Conservation (phyloP, 352 stramenopile genomes). For the Pythium graminicola region DNA sequence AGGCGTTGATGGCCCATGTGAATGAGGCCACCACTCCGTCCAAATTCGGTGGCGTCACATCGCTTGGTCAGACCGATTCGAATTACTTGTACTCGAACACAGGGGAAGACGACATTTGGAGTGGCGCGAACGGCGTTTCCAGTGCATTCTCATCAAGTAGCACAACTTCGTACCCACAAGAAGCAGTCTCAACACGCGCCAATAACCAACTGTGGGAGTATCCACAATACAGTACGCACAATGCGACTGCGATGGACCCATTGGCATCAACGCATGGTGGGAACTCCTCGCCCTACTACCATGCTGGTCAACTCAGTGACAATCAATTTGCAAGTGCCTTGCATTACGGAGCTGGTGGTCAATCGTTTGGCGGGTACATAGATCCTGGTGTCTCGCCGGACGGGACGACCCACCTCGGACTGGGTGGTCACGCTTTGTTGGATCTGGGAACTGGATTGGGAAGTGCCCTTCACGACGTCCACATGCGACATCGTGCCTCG, state of each 20-base stretch:
- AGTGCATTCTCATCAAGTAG: conserved; percentile 11
- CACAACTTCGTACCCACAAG: conserved; percentile 17
- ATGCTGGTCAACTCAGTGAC: conserved; percentile 11
- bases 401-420: conserved; percentile 5
- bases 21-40: background rate
- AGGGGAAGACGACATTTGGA: conserved; percentile 22
- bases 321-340: conserved; percentile 13
- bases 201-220: conserved; percentile 17
- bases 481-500: conserved; percentile 71
- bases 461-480: conserved; percentile 22
- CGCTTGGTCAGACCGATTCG: conserved; percentile 7
- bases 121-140: conserved; percentile 8
- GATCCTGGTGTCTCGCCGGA: conserved; percentile 10
- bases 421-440: conserved; percentile 13
- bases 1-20: conserved; percentile 31
- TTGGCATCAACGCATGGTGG: conserved; percentile 2
- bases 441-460: conserved; percentile 11
- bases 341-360: conserved; percentile 7
- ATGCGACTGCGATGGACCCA: conserved; percentile 3
- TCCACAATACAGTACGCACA: conserved; percentile 9
- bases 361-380: conserved; percentile 16
- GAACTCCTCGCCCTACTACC: conserved; percentile 13
- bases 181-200: conserved; percentile 9
- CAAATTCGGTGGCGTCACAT: conserved; percentile 7
- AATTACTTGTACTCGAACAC: conserved; percentile 18